Conservation (phyloP, 1,139 yeast species). For the Debaryomyces fabryi region DNA sequence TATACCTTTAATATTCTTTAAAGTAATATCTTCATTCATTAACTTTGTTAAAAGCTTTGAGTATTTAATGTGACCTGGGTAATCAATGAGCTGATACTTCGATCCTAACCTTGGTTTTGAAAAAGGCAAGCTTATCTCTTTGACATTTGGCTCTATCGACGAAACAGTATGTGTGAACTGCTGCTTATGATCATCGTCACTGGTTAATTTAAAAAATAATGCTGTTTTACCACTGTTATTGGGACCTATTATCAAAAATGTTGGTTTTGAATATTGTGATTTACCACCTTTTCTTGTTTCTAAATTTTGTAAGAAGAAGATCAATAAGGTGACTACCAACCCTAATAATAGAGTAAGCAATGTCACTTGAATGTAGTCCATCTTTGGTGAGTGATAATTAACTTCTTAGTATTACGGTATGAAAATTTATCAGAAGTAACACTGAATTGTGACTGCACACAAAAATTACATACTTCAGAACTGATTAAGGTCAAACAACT, state of each 20-base stretch:
- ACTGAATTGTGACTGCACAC: conserved; percentile 1
- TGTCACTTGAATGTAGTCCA: conserved; percentile 30
- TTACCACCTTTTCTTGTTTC: conserved; percentile 15
- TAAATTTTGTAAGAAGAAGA: conserved; percentile 29
- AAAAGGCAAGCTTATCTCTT: conserved; percentile 36
- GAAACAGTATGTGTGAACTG: conserved; percentile 38
- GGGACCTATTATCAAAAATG: conserved; percentile 74
- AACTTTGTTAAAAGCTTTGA: conserved; percentile 49
- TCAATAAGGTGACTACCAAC: conserved; percentile 23
- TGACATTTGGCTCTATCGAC: conserved; percentile 45
- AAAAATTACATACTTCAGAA: background rate
- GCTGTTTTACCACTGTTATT: conserved; percentile 77
- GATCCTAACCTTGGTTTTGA: conserved; percentile 35
- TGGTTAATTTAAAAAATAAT: conserved; percentile 45
- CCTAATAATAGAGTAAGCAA: conserved; percentile 29
- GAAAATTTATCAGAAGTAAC: background rate
- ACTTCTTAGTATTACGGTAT: background rate
- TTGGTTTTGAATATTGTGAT: conserved; percentile 41
- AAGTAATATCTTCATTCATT: conserved; percentile 47
- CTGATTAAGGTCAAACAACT: background rate
- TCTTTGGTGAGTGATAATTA: conserved; percentile 9
- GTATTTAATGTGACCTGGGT: conserved; percentile 85
- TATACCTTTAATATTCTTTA: conserved; percentile 59
- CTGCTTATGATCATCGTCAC: conserved; percentile 12
- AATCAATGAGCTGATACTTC: conserved; percentile 61